phyloP scores from a whole-genome alignment of 169 alveolate species.

The Plasmodium billcollinsi region DNA sequence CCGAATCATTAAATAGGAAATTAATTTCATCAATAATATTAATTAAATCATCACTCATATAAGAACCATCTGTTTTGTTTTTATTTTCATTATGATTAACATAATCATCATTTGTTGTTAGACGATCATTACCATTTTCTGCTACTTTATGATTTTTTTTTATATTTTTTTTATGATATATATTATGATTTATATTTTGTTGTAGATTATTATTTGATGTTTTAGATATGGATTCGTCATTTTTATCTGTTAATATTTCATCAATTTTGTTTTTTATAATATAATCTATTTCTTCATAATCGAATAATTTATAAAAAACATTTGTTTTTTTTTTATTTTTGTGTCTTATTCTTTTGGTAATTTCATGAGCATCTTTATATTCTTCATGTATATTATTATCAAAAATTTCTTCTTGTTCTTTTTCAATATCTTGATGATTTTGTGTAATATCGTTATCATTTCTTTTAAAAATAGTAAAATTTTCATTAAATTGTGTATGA shows the following conservation, averaged over 20 bases:
- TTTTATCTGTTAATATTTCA: conserved; percentile 47
- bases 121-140: neutral
- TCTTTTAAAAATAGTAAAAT: conserved; percentile 19
- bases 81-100: neutral
- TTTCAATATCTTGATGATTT: conserved; percentile 6
- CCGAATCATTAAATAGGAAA: conserved; percentile 47
- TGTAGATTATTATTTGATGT: neutral
- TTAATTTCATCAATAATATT: conserved; percentile 71
- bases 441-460: conserved; percentile 11
- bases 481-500: neutral
- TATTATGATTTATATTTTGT: neutral
- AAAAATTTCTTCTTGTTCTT: neutral
- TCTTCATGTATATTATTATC: conserved; percentile 43
- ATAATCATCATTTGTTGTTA: neutral
- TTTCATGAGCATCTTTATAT: conserved; percentile 38
- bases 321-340: conserved; percentile 62
- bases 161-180: neutral
- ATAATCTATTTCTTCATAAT: conserved; percentile 46
- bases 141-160: neutral
- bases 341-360: conserved; percentile 62
- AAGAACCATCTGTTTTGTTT: conserved; percentile 10
- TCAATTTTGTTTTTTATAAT: conserved; percentile 44
- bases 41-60: conserved; percentile 56
- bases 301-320: conserved; percentile 64
- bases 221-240: conserved; percentile 24